Conservation (phyloP, 768 basidiomycete species). For the Hemileccinum impolitum region DNA sequence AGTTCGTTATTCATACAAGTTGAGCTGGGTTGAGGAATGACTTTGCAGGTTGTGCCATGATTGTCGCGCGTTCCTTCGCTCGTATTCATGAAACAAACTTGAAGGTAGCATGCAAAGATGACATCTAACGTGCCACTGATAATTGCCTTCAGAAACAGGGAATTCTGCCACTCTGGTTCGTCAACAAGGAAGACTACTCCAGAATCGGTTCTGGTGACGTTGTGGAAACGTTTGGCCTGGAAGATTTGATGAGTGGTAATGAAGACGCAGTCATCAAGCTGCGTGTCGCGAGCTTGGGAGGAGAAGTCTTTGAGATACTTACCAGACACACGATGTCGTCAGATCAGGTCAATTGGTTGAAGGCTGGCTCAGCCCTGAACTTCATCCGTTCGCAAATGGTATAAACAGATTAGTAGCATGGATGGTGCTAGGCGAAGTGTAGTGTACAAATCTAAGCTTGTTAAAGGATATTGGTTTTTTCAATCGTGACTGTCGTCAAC, state of each 20-base stretch:
- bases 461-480: background rate
- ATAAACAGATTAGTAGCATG: conserved; percentile 6
- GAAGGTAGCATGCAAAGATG: conserved; percentile 51
- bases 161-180: conserved; percentile 92
- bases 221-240: conserved; percentile 81
- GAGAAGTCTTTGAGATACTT: conserved; percentile 60
- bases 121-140: conserved; percentile 1
- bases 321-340: conserved; percentile 87
- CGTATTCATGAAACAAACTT: conserved; percentile 98
- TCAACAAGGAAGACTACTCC: conserved; percentile 78
- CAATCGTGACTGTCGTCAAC: conserved; percentile 16
- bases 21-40: background rate
- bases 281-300: conserved; percentile 63
- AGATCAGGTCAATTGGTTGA: conserved; percentile 90
- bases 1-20: background rate
- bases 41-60: conserved; percentile 70
- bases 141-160: conserved; percentile 81
- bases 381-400: conserved; percentile 65
- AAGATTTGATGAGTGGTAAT: conserved; percentile 50
- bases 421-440: background rate
- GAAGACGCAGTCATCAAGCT: conserved; percentile 46
- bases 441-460: conserved; percentile 1
- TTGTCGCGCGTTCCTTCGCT: conserved; percentile 91
- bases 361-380: conserved; percentile 87
- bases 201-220: conserved; percentile 80